phyloP scores from a whole-genome alignment of 176 grass and related monocot species.

The Panicum miliaceum region DNA sequence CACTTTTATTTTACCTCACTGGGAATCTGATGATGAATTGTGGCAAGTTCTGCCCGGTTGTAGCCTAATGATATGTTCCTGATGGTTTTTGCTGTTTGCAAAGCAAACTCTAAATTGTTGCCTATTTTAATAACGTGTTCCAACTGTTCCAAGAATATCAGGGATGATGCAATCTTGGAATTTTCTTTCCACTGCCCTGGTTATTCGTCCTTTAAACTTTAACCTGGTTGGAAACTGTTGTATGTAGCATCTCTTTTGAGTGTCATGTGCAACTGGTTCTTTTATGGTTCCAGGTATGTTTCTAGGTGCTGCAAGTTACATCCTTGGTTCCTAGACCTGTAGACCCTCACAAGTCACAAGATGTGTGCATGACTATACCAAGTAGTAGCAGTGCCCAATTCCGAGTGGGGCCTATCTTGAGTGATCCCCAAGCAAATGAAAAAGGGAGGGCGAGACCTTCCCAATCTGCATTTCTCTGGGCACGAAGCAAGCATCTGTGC shows the following conservation, averaged over 20 bases:
- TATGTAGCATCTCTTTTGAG: not conserved
- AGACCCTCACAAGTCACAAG: too few relatives aligned
- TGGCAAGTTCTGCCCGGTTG: not conserved
- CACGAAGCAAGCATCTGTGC: constrained; percentile 94
- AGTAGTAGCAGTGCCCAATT: not conserved
- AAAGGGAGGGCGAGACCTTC: not conserved
- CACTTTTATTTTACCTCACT: not conserved
- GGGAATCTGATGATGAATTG: constrained; percentile 4
- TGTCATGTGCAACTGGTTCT: not conserved
- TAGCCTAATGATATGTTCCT: not conserved
- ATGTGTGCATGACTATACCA: not conserved
- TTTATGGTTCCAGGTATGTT: not conserved
- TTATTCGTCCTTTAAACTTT: not conserved
- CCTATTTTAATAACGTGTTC: not conserved
- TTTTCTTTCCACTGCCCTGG: not conserved
- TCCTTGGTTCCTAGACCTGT: not conserved
- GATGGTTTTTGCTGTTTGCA: not conserved
- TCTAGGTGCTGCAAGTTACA: not conserved
- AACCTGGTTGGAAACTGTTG: not conserved
- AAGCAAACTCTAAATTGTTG: constrained; percentile 4
- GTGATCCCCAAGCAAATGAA: constrained; percentile 62
- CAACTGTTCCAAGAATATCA: not conserved
- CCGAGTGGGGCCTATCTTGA: constrained; percentile 35
- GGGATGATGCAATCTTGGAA: not conserved
- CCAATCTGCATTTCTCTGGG: constrained; percentile 34